Base-by-base conservation (phyloP, 2,329 filamentous ascomycete genomes). In the Reticulascus tulasneorum region DNA sequence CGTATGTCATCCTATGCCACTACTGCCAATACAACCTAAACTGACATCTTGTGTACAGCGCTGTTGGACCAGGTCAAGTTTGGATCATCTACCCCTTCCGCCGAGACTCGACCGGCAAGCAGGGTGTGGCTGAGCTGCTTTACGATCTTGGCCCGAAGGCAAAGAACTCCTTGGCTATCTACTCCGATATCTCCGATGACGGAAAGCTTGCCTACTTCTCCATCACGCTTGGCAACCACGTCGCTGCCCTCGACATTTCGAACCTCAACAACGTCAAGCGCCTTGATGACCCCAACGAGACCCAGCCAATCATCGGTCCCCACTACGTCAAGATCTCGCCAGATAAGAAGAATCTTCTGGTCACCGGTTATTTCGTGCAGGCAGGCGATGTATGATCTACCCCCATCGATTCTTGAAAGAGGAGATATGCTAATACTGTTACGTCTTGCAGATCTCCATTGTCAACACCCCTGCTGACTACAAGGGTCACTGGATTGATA, bases 321-420 rank as follows among this genome's bases (percentile, higher is more conserved):
- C 77, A 82, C 60, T 82, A 80, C 47, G 61, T 82, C 60, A 82
- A 81, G 63, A 64, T 82, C 40, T 73, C 73, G 5, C 77, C 77
- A 0, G 77, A 81, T 45, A 75, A 80, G 64, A 78, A 78, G 64
- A 74, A 81, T 52, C 55, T 82, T 12, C 63, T 81, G 3, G 75
- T 81, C 11, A 79, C 73, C n/a, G 78, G 79, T 34, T 82, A 82
- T 61, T 82, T 82, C 49, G 74, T 82, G 4, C 76, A 82, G 58
- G 74, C 69, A 9, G 76, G 77, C 18, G 71, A 75, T 42, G 59
- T 60, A n/a, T n/a, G n/a, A n/a, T n/a, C n/a, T n/a, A n/a, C n/a
- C n/a, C n/a, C n/a, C n/a, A n/a, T n/a, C n/a, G n/a, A n/a, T n/a
- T n/a, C n/a, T n/a, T n/a, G n/a, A n/a, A n/a, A n/a, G n/a, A n/a